phyloP scores from a whole-genome alignment of 2,329 filamentous ascomycete species.

The Colletotrichum eremochloae region DNA sequence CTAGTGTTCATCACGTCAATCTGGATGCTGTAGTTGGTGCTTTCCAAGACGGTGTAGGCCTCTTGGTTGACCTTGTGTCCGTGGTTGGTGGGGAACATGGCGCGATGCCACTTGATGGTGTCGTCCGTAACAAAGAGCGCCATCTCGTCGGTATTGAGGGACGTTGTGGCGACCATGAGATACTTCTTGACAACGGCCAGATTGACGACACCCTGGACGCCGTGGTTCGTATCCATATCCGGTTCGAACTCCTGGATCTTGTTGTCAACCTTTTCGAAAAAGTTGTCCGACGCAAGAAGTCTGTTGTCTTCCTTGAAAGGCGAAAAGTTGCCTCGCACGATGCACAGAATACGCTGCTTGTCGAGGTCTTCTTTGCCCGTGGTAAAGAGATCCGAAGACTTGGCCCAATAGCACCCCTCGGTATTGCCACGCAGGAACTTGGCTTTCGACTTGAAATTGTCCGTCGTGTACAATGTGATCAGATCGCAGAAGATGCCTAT shows the following conservation, averaged over 20 bases:
- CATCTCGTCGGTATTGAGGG: slow-evolving; percentile 87
- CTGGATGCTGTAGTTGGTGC: slow-evolving; percentile 97
- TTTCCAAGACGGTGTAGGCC: slow-evolving; percentile 94
- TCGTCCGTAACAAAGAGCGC: slow-evolving; percentile 91
- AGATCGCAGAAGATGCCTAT: slow-evolving; percentile 73
- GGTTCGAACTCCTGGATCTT: slow-evolving; percentile 78
- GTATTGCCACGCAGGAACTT: slow-evolving; percentile 77
- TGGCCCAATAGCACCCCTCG: slow-evolving; percentile 89
- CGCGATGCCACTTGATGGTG: slow-evolving; percentile 87
- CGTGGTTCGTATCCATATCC: slow-evolving; percentile 78
- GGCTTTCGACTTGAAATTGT: slow-evolving; percentile 81
- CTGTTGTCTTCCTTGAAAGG: slow-evolving; percentile 80
- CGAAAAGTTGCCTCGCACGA: slow-evolving; percentile 80
- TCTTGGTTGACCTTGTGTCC: slow-evolving; percentile 78
- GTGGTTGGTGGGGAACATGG: slow-evolving; percentile 87
- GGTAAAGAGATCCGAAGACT: slow-evolving; percentile 79
- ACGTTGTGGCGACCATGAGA: slow-evolving; percentile 85
- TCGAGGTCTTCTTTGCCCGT: slow-evolving; percentile 76
- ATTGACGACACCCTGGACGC: slow-evolving; percentile 84
- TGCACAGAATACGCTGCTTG: slow-evolving; percentile 81
- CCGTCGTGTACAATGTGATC: slow-evolving; percentile 79
- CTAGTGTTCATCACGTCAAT: slow-evolving; percentile 86
- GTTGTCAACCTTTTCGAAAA: slow-evolving; percentile 71
- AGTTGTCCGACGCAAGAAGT: slow-evolving; percentile 85
- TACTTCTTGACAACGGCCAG: slow-evolving; percentile 89